Evolutionary conservation across 2,329 filamentous ascomycete species (phyloP).

Genomic region (Eurotiales sp.): DNA sequence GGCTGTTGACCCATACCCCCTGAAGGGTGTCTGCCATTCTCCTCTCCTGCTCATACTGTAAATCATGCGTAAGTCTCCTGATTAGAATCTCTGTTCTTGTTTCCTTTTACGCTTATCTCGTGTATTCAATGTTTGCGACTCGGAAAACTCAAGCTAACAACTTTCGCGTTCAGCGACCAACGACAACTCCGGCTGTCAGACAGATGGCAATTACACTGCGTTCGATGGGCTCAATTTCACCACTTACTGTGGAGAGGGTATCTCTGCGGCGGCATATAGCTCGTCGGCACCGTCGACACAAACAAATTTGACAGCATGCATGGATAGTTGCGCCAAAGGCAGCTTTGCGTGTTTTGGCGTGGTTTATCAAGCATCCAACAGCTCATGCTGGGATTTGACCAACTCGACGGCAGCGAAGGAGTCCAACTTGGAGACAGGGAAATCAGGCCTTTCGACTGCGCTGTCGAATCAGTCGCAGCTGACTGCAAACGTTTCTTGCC

Average conservation of each 20-base stretch:
- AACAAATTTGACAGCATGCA: slow-evolving; percentile 6
- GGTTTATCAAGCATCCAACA: slow-evolving; percentile 10
- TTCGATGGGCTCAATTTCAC: slow-evolving; percentile 13
- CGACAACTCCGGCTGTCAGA: slow-evolving; percentile 2
- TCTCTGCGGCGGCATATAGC: slow-evolving; percentile 4
- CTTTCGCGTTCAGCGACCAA: neutral
- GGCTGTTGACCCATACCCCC: too few species aligned
- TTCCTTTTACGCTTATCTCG: too few species aligned
- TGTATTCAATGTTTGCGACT: too few species aligned
- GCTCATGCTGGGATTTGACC: slow-evolving; percentile 12
- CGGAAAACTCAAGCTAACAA: neutral
- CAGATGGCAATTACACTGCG: slow-evolving; percentile 8
- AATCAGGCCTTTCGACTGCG: neutral
- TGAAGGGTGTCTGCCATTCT: too few species aligned
- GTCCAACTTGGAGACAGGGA: neutral
- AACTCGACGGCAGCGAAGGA: neutral
- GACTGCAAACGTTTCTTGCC: slow-evolving; percentile 2
- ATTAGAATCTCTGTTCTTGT: too few species aligned
- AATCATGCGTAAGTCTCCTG: too few species aligned
- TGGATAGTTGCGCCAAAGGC: slow-evolving; percentile 3
- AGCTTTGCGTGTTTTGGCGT: slow-evolving; percentile 4
- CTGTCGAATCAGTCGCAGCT: slow-evolving; percentile 1
- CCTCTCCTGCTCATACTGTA: too few species aligned
- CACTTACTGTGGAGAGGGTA: slow-evolving; percentile 7
- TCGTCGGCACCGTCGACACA: slow-evolving; percentile 1